Conservation (phyloP, 2,329 filamentous ascomycete species). For the Aspergillus ochraceoroseus region DNA sequence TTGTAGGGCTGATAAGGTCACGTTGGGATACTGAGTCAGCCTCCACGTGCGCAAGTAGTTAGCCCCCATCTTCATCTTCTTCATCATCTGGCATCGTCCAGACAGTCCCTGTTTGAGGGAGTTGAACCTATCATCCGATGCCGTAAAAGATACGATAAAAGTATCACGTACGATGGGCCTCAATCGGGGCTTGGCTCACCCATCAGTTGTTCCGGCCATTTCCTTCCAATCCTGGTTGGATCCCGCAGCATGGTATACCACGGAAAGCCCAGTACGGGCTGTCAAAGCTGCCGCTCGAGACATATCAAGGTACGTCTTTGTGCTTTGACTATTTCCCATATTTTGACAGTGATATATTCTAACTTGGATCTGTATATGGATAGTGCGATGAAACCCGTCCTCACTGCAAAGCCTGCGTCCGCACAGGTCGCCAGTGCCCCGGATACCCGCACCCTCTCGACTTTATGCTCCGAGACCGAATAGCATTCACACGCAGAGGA, state of each 20-base stretch:
- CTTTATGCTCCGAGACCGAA: conserved; percentile 26
- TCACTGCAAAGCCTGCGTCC: conserved; percentile 27
- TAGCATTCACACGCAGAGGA: conserved; percentile 20
- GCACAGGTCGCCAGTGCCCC: conserved; percentile 27
- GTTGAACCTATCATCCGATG: too few species aligned
- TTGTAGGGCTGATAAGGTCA: conserved; percentile 6
- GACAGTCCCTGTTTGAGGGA: too few species aligned
- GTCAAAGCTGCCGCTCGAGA: conserved; percentile 27
- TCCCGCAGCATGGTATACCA: conserved; percentile 24
- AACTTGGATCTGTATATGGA: too few species aligned
- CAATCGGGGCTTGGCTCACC: background rate
- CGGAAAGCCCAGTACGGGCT: conserved; percentile 28
- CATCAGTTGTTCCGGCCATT: background rate
- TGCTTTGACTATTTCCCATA: background rate
- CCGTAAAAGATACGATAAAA: too few species aligned
- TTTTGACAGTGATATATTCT: too few species aligned
- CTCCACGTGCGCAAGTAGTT: background rate
- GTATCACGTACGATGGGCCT: background rate
- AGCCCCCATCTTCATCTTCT: background rate
- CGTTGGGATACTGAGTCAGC: background rate
- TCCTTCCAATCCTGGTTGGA: background rate
- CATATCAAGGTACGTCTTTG: conserved; percentile 27
- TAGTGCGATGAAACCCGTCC: conserved; percentile 33
- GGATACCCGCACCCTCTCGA: conserved; percentile 31
- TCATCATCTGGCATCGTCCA: background rate